Base-by-base conservation (phyloP, 2,329 filamentous ascomycete species). In the Coniochaeta sp. region DNA sequence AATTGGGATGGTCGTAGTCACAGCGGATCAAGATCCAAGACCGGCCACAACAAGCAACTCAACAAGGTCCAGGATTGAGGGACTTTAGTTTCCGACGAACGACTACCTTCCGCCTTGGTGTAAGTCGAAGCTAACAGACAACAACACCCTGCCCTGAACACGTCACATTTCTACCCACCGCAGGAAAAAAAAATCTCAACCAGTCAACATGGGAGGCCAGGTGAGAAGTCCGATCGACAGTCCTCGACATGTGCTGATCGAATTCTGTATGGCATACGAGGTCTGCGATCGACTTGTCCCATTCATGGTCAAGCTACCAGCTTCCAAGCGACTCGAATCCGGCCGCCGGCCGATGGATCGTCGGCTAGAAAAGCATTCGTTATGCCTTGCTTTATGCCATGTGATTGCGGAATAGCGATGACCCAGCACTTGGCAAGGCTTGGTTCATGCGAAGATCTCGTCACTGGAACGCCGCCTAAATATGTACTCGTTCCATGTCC, bases 361-460 rank as follows among this genome's bases (percentile, higher is more conserved):
- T 31, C 47, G 47, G 24, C 6, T 31, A 17, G 22, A 52, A 26
- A 6, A 9, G 22, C 24, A 28, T 1, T 17, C 17, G 14, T 31
- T 17, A 52, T 52, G 47, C 47, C 24, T 28, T 52, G 31, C n/a
- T 36, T 56, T n/a, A 56, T 56, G 54, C 31, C 17, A 34, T 55
- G 54, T 38, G 52, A 24, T 16, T 16, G 11, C 22, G 44, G 19
- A 16, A 44, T 22, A 19, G 12, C 43, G 43, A 22, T 44, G 3
- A n/a, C n/a, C n/a, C n/a, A n/a, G n/a, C n/a, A n/a, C n/a, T n/a
- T n/a, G 40, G 19, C 40, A 12, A 38, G 28, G 31, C 54, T 56
- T 56, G 54, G 54, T 56, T 56, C 54, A 56, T 56, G 54, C 54
- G 54, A 31, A 56, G 31, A 56, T 56, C 54, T 31, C 16, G 19